Evolutionary conservation across 139 green algal genomes (phyloP), one percentile per base, ranked within the genome.

Genomic region (Microglena sp.): DNA sequence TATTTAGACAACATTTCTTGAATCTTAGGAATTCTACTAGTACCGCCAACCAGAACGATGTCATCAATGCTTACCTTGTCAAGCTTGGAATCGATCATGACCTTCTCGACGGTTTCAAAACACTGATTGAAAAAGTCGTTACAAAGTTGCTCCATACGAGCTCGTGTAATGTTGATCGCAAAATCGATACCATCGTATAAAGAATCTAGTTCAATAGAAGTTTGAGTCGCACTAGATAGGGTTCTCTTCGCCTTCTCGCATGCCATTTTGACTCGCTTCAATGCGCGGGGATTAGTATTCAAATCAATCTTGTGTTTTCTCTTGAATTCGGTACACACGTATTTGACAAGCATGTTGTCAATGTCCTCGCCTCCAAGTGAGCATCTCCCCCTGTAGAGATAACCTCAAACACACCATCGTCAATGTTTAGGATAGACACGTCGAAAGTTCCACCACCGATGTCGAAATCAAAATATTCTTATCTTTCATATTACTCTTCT

Each of bases 181-280:
- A 98, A 98, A 84, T 99, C 92, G 2, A 97, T 76, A 69, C 92
- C 92, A 75, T 97, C 92, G 62, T 80, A 93, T 45, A 98, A 84
- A 15, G 80, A 87, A 71, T 98, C 92, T 50, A 50, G 15, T 18
- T 50, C 40, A 18, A 50, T 50, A 11, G 40, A 24, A 18, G 40
- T 18, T 18, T 11, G 11, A 11, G 40, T 50, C 40, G 40, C 40
- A 11, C 15, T 24, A 11, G 40, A 50, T 11, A 50, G 40, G 15
- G 40, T 50, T 11, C 40, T 11, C 40, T 50, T 50, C 15, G 40
- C 40, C 15, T 18, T 11, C 40, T 50, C 40, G 40, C 40, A 50
- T 18, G 40, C 40, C 15, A 18, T 50, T 11, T 18, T 11, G 15
- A 50, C 15, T 11, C 40, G 40, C 15, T 18, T 11, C 40, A 50